Base-by-base conservation (phyloP, 164 flowering plant species). In the Houttuynia cordata region DNA sequence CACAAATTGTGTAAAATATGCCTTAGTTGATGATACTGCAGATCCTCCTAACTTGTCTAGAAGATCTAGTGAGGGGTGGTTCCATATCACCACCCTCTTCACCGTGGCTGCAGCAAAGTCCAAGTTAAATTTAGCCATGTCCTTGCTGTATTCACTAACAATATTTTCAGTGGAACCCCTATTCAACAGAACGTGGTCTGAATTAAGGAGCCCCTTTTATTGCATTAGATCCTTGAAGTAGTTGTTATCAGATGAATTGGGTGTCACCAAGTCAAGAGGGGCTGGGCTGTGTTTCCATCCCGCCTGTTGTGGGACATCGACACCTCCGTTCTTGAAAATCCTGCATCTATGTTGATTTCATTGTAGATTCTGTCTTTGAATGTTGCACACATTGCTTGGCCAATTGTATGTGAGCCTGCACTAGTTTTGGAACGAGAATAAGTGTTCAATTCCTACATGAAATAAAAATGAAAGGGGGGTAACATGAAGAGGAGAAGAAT, bases 221-320 rank as follows among this genome's bases (percentile, higher is more conserved):
- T n/a, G n/a, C n/a, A n/a, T n/a, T n/a, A n/a, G n/a, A n/a, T n/a
- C n/a, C n/a, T n/a, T n/a, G n/a, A n/a, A n/a, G n/a, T n/a, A n/a
- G n/a, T n/a, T n/a, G n/a, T n/a, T n/a, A n/a, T n/a, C n/a, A n/a
- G n/a, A n/a, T n/a, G n/a, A n/a, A n/a, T n/a, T n/a, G n/a, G n/a
- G n/a, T n/a, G n/a, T n/a, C n/a, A n/a, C n/a, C n/a, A 78, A 51
- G 64, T 82, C 86, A 0, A 82, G 74, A 0, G 84, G 67, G 4
- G 82, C 82, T 61, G 78, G n/a, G n/a, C n/a, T n/a, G n/a, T 51
- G 17, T 70, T 76, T 1, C 57, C 25, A 23, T 72, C 65, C 70
- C 80, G 6, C 64, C 42, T 7, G 19, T 53, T 4, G 34, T 37
- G 18, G 83, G 85, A 51, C 83, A 81, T 0, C 53, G 8, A 19